Conservation (phyloP, 2,329 filamentous ascomycete genomes). For the Periglandula ipomoeae region DNA sequence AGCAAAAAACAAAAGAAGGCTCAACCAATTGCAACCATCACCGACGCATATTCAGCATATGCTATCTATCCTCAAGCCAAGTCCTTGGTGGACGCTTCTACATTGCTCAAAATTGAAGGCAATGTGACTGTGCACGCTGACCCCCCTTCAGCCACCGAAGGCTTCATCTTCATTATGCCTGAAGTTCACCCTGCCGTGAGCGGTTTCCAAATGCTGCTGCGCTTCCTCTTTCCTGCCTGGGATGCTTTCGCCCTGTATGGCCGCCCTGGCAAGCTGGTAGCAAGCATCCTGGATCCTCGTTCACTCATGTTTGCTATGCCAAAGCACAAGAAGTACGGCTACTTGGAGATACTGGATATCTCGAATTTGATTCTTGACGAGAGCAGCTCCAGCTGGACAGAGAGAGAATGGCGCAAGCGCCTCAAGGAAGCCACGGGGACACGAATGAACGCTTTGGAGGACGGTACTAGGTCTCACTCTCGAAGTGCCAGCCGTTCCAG, state of each 20-base stretch:
- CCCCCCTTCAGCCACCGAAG: constrained; percentile 70
- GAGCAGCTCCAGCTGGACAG: constrained; percentile 68
- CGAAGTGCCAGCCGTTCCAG: constrained; percentile 50
- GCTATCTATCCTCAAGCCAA: constrained; percentile 95
- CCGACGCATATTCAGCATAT: constrained; percentile 83
- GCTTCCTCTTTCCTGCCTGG: constrained; percentile 87
- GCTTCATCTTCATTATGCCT: constrained; percentile 97
- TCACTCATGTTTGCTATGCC: constrained; percentile 99
- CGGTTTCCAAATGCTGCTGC: constrained; percentile 91
- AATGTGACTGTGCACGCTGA: constrained; percentile 78
- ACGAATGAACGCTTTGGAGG: constrained; percentile 59
- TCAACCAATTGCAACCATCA: constrained; percentile 82
- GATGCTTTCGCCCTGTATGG: constrained; percentile 90
- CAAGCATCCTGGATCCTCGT: constrained; percentile 75
- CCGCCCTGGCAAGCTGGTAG: constrained; percentile 74
- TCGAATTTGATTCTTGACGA: constrained; percentile 68
- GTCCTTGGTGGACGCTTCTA: constrained; percentile 87
- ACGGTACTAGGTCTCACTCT: constrained; percentile 34
- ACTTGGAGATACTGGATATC: constrained; percentile 82
- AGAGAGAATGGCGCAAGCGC: constrained; percentile 81
- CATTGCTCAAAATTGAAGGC: constrained; percentile 87
- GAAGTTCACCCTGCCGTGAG: constrained; percentile 85
- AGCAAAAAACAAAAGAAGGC: constrained; percentile 86
- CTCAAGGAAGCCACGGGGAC: constrained; percentile 81
- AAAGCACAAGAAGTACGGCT: constrained; percentile 77